Evolutionary conservation across 2,329 filamentous ascomycete species (phyloP), one percentile per base, ranked within the genome.

Genomic region (Nannizzia gypsea): DNA sequence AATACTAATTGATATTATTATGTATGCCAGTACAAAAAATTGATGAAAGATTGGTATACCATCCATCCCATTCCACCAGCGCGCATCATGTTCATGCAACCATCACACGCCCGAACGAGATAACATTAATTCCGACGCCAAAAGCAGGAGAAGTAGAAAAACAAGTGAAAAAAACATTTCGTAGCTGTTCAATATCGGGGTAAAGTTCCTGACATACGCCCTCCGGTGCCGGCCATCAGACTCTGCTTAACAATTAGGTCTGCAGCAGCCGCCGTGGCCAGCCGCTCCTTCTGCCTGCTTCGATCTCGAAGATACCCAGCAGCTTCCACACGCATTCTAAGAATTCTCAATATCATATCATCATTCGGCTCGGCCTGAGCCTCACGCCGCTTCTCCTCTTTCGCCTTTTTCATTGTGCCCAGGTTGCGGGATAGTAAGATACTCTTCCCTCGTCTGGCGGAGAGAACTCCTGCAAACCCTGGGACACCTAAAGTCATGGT

Each of bases 321-420:
- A 2, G 93, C 93, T 75, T 97, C 93, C 1, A 90, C 90, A 54
- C 93, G 81, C 93, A 99, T 99, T 57, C 93, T 82, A 65, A 99
- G 74, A 65, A 99, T 99, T 20, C 93, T 82, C 67, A 99, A 74
- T 65, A 99, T 97, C 88, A 97, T 97, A 71, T 99, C 93, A 72
- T 99, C 93, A 71, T 87, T 96, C 1, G 93, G 92, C 71, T 97
- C 93, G 1, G 93, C 92, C 71, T 99, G 93, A 1, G 90, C 90
- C 71, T 97, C 92, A 67, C 91, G 90, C 64, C 93, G 82, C 77
- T 95, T 96, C 74, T 96, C 92, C 72, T 96, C 90, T 74, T 97
- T 97, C 44, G 89, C 90, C 70, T 92, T 89, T 67, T 85, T 87
- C 90, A 99, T 97, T 6, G 93, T 97, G 52, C 93, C 93, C 59